phyloP scores from a whole-genome alignment of 176 grass and related monocot genomes.

The Elaeis guineensis region DNA sequence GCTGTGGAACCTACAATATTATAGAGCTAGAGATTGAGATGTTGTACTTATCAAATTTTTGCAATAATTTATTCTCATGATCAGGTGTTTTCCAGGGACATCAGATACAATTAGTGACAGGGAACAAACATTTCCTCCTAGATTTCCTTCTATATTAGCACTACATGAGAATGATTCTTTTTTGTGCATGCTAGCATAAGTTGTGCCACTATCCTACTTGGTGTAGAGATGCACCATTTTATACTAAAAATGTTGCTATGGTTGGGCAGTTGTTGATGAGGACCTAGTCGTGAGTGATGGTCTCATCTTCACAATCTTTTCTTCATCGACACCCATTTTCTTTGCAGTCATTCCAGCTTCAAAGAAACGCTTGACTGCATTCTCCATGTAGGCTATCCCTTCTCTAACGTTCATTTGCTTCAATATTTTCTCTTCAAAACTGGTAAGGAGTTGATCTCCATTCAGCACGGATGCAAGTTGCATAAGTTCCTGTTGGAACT shows the following conservation, averaged over 20 bases:
- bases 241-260: conserved; percentile 13
- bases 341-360: conserved; percentile 59
- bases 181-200: too few relatives aligned
- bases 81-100: too few relatives aligned
- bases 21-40: too few relatives aligned
- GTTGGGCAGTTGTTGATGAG: conserved; percentile 5
- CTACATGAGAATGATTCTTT: too few relatives aligned
- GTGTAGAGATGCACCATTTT: too few relatives aligned
- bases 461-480: conserved; percentile 83
- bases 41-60: too few relatives aligned
- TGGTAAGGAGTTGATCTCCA: conserved; percentile 58
- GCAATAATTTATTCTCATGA: too few relatives aligned
- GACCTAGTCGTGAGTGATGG: conserved; percentile 75
- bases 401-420: conserved; percentile 67
- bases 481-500: conserved; percentile 93
- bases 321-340: conserved; percentile 65
- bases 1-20: too few relatives aligned
- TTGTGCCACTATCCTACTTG: too few relatives aligned
- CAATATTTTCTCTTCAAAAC: conserved; percentile 53
- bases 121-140: too few relatives aligned
- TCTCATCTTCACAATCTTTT: conserved; percentile 95
- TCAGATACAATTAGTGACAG: too few relatives aligned
- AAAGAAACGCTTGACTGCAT: conserved; percentile 59
- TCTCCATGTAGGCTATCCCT: conserved; percentile 70
- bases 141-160: too few relatives aligned